phyloP scores from a whole-genome alignment of 805 yeast species.

The Myxozyma sirexii region DNA sequence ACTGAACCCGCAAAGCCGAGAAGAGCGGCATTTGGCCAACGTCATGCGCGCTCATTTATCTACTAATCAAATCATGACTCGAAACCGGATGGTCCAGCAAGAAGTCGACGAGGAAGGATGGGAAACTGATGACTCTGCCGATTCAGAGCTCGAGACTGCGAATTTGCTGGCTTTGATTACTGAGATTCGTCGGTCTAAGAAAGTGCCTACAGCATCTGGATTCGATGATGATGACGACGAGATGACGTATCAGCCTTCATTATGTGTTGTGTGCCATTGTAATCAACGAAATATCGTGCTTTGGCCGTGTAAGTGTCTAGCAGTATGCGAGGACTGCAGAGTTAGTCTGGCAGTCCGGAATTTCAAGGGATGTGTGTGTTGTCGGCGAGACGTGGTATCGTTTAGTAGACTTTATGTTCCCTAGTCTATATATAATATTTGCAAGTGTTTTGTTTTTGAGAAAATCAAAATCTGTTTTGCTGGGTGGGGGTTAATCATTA shows the following conservation, averaged over 20 bases:
- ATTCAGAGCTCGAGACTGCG: constrained; percentile 36
- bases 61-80: constrained; percentile 22
- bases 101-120: constrained; percentile 30
- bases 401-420: constrained; percentile 64
- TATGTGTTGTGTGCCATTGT: constrained; percentile 80
- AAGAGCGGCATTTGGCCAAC: constrained; percentile 24
- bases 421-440: constrained; percentile 4
- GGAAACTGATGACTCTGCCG: constrained; percentile 41
- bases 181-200: neutral
- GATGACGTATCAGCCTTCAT: constrained; percentile 15
- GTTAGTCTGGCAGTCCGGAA: constrained; percentile 70
- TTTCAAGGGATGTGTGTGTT: constrained; percentile 80
- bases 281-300: constrained; percentile 74
- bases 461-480: no score
- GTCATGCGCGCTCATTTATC: constrained; percentile 30
- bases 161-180: constrained; percentile 16
- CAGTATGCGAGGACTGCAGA: constrained; percentile 84
- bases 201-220: neutral
- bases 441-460: no score
- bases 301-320: constrained; percentile 93
- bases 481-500: no score
- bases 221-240: constrained; percentile 18
- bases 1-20: constrained; percentile 22
- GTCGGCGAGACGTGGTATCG: constrained; percentile 72
- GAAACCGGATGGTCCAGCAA: constrained; percentile 18